These are phyloP conservation scores for Eleusine coracana DNA, from an alignment of 176 grass and related monocot species.

Conservation along the genomic window DNA sequence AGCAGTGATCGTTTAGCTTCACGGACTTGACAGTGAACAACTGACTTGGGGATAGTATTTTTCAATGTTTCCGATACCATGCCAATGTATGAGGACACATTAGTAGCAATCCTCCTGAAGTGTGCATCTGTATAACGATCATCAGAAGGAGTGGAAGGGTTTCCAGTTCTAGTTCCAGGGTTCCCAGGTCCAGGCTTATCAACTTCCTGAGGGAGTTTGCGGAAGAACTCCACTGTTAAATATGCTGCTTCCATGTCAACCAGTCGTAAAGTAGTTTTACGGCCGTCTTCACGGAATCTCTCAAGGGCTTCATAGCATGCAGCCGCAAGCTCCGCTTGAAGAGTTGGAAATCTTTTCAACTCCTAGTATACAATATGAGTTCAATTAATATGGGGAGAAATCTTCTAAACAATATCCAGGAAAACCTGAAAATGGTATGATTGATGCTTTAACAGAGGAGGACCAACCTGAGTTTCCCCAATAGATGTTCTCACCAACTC, in stretches of 20 bases:
- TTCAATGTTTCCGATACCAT: slow-evolving; percentile 90
- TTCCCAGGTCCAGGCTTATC: slow-evolving; percentile 61
- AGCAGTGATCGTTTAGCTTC: slow-evolving; percentile 88
- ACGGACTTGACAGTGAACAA: slow-evolving; percentile 88
- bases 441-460: not conserved
- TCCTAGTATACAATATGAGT: slow-evolving; percentile 54
- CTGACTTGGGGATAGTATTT: slow-evolving; percentile 92
- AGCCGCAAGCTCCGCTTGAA: slow-evolving; percentile 85
- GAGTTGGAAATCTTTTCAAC: slow-evolving; percentile 82
- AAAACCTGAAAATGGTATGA: not conserved
- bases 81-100: slow-evolving; percentile 83
- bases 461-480: slow-evolving; percentile 80
- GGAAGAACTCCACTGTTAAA: slow-evolving; percentile 90
- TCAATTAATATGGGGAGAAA: slow-evolving; percentile 1
- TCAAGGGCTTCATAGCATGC: slow-evolving; percentile 71
- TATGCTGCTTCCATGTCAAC: slow-evolving; percentile 92
- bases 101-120: slow-evolving; percentile 89
- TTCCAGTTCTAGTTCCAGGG: slow-evolving; percentile 30
- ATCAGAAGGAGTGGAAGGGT: slow-evolving; percentile 46
- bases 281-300: slow-evolving; percentile 78
- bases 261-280: slow-evolving; percentile 73
- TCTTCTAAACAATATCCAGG: not conserved
- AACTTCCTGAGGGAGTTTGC: slow-evolving; percentile 87
- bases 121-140: slow-evolving; percentile 82
- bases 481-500: slow-evolving; percentile 96